phyloP scores from a whole-genome alignment of 179 eudicot genomes.

The Corrigiola litoralis region DNA sequence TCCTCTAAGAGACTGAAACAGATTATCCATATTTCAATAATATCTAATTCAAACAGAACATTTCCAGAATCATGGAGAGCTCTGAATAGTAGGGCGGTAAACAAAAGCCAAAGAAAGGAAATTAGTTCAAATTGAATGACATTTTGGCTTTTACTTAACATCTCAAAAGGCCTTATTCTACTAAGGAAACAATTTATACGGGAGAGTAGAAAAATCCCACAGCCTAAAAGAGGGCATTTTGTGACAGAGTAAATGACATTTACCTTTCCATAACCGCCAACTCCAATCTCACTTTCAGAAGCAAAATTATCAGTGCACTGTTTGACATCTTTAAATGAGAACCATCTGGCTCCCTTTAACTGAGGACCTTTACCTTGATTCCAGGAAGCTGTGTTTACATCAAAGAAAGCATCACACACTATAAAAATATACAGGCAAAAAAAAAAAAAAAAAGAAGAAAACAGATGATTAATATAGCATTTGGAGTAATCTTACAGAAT shows the following conservation, averaged over 20 bases:
- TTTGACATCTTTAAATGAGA: slow-evolving; percentile 59
- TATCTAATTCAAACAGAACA: neutral
- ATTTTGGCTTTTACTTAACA: neutral
- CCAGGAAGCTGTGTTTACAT: slow-evolving; percentile 55
- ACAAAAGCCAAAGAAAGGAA: neutral
- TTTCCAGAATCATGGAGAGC: neutral
- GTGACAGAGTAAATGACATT: neutral
- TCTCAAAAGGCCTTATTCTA: neutral
- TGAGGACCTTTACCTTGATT: slow-evolving; percentile 57
- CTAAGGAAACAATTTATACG: too few species aligned
- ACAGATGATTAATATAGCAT: neutral
- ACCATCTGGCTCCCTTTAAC: slow-evolving; percentile 54
- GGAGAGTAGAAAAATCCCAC: neutral
- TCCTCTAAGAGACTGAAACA: neutral
- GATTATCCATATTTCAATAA: too few species aligned
- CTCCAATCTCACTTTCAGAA: slow-evolving; percentile 46
- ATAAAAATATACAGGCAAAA: neutral
- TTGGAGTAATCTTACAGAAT: slow-evolving; percentile 41
- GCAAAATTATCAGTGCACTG: slow-evolving; percentile 54
- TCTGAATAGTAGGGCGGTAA: neutral
- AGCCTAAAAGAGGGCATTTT: neutral
- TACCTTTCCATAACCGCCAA: slow-evolving; percentile 82
- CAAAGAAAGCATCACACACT: neutral
- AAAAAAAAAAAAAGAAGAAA: neutral
- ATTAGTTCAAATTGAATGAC: neutral